These are phyloP conservation scores for Acephala macrosclerotiorum DNA, from an alignment of 2,329 filamentous ascomycete species.

Conservation along the genomic window DNA sequence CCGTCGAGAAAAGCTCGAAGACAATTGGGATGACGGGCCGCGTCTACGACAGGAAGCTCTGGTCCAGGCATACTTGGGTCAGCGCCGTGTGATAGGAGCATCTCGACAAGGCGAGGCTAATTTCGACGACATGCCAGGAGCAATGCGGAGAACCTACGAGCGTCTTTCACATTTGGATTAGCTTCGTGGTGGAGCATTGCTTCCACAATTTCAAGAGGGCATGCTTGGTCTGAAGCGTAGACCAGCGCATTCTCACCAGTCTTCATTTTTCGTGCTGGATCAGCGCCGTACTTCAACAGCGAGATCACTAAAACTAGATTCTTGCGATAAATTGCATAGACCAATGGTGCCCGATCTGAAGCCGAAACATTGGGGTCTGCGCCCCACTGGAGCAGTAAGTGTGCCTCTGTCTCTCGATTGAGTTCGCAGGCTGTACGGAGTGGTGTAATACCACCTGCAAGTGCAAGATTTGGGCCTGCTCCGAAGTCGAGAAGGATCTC, in stretches of 20 bases:
- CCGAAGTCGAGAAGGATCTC: slow-evolving; percentile 6
- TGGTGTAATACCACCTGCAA: neutral
- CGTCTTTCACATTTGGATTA: slow-evolving; percentile 62
- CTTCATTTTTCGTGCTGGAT: slow-evolving; percentile 64
- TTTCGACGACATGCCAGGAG: slow-evolving; percentile 63
- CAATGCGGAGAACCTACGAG: slow-evolving; percentile 65
- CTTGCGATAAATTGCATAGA: slow-evolving; percentile 30
- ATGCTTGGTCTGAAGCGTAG: slow-evolving; percentile 62
- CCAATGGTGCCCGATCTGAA: slow-evolving; percentile 10
- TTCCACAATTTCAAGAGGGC: slow-evolving; percentile 65
- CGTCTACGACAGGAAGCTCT: slow-evolving; percentile 71
- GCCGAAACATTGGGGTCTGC: slow-evolving; percentile 19
- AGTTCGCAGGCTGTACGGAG: slow-evolving; percentile 4
- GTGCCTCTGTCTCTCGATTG: neutral
- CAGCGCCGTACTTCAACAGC: slow-evolving; percentile 70
- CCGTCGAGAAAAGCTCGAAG: slow-evolving; percentile 63
- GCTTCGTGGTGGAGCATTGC: slow-evolving; percentile 65
- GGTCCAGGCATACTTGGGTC: slow-evolving; percentile 72
- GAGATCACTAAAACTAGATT: slow-evolving; percentile 45
- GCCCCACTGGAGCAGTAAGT: slow-evolving; percentile 11
- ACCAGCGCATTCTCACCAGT: slow-evolving; percentile 63
- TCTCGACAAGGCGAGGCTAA: slow-evolving; percentile 61
- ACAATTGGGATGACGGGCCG: slow-evolving; percentile 63
- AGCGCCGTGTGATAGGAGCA: slow-evolving; percentile 63
- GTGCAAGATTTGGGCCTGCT: slow-evolving; percentile 4